phyloP scores from a whole-genome alignment of 75 land plant species.

The Isoetes taiwanensis region DNA sequence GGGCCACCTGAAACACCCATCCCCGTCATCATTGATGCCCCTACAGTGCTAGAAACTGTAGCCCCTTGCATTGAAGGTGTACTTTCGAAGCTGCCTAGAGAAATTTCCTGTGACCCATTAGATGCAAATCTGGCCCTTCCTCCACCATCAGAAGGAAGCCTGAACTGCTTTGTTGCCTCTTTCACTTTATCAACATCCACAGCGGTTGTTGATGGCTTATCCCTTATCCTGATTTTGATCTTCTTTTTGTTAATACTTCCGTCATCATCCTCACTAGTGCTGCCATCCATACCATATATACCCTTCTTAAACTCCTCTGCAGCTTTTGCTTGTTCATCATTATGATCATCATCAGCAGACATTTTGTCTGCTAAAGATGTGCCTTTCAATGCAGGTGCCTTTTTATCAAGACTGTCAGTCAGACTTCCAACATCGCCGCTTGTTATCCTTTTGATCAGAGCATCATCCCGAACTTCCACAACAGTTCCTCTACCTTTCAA shows the following conservation, averaged over 20 bases:
- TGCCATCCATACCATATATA: conserved; percentile 44
- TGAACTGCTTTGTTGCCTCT: conserved; percentile 89
- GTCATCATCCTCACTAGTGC: conserved; percentile 92
- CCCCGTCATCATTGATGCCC: conserved; percentile 32
- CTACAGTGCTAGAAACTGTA: conserved; percentile 14
- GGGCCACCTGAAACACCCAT: conserved; percentile 59
- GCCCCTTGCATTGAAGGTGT: not conserved
- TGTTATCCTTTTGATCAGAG: conserved; percentile 22
- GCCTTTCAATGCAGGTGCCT: no score
- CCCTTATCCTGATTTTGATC: conserved; percentile 49
- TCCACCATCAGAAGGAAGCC: conserved; percentile 49
- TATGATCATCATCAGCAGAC: conserved; percentile 9
- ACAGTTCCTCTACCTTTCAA: conserved; percentile 92
- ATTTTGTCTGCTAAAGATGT: not conserved
- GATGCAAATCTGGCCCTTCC: conserved; percentile 43
- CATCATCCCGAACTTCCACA: conserved; percentile 82
- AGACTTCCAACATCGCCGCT: not conserved
- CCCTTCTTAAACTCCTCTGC: conserved; percentile 86
- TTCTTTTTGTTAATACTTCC: conserved; percentile 41
- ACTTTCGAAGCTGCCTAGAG: conserved; percentile 1
- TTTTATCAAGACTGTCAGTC: no score
- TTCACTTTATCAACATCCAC: conserved; percentile 80
- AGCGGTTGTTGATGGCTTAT: conserved; percentile 48
- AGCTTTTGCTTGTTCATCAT: conserved; percentile 81
- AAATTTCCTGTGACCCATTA: conserved; percentile 37